Conservation (phyloP, 192 early-diverging fungal genomes). For the Linnemannia exigua region DNA sequence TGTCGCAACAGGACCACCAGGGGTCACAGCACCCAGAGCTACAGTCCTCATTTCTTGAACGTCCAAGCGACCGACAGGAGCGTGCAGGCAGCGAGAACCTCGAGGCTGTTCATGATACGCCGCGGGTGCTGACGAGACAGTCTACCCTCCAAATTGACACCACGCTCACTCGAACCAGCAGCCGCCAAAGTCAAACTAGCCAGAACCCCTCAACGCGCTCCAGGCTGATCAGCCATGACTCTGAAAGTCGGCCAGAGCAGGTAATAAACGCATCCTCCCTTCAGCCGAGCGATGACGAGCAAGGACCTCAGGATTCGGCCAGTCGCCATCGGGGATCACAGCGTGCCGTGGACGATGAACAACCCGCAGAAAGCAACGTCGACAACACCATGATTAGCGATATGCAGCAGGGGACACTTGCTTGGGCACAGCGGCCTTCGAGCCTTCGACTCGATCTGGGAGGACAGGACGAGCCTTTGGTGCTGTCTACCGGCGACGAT, state of each 20-base stretch:
- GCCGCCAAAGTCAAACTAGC: constrained; percentile 12
- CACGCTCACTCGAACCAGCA: constrained; percentile 17
- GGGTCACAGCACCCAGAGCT: not conserved
- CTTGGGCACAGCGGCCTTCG: constrained; percentile 33
- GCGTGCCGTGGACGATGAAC: not conserved
- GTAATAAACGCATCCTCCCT: not conserved
- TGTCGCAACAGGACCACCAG: not conserved
- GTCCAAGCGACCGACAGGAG: not conserved
- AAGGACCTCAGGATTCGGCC: not conserved
- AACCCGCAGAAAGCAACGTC: not conserved
- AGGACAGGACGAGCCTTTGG: not conserved
- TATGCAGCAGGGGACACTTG: constrained; percentile 43
- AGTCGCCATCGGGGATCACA: not conserved
- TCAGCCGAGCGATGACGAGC: not conserved
- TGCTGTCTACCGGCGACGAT: constrained; percentile 9
- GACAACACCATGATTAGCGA: constrained; percentile 12
- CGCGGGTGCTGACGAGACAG: not conserved
- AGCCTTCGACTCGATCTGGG: constrained; percentile 18
- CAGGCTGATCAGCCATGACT: constrained; percentile 12
- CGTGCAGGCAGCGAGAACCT: not conserved
- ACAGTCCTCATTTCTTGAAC: not conserved
- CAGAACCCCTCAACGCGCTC: constrained; percentile 1
- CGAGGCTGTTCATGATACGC: not conserved
- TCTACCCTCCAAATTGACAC: constrained; percentile 51
- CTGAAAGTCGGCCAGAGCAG: not conserved